Percentiles rank a stretch among this genome's conserved stretches.
These are phyloP conservation scores for Penicillium sp. DNA, from an alignment of 2,329 filamentous ascomycete species.

Conservation along the genomic window DNA sequence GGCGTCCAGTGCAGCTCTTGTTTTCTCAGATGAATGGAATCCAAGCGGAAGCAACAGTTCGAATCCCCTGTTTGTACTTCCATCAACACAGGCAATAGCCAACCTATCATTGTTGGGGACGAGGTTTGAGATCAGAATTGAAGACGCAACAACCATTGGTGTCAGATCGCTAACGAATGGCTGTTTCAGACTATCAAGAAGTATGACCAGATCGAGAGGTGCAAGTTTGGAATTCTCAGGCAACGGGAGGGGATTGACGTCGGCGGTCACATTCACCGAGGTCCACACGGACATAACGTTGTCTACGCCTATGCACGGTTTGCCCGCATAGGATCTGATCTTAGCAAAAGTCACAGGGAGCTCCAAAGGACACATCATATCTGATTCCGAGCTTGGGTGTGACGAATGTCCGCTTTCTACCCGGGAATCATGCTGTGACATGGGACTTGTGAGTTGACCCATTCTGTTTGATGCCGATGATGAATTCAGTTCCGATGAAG, in stretches of 20 bases:
- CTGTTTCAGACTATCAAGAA: conserved; percentile 36
- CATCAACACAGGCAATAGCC: conserved; percentile 28
- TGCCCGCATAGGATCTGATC: conserved; percentile 16
- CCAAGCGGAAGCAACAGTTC: conserved; percentile 30
- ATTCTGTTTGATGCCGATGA: neutral
- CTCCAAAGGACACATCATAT: conserved; percentile 15
- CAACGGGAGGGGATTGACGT: conserved; percentile 24
- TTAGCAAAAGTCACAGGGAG: conserved; percentile 24
- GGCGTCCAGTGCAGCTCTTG: conserved; percentile 20
- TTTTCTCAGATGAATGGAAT: conserved; percentile 22
- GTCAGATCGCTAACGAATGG: conserved; percentile 19
- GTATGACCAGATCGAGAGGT: conserved; percentile 38
- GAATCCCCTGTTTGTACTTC: conserved; percentile 18
- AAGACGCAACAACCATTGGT: conserved; percentile 24
- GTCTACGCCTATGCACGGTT: conserved; percentile 13
- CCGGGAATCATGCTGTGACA: neutral
- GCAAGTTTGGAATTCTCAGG: conserved; percentile 18
- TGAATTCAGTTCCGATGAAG: conserved; percentile 2
- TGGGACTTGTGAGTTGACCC: neutral
- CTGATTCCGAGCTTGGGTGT: neutral
- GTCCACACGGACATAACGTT: conserved; percentile 19
- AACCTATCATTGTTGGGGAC: conserved; percentile 27
- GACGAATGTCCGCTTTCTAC: neutral
- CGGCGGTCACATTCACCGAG: conserved; percentile 28
- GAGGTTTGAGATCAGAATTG: conserved; percentile 26